Evolutionary conservation across 352 stramenopile species (phyloP).

Genomic region (Pythium grandisporangium): DNA sequence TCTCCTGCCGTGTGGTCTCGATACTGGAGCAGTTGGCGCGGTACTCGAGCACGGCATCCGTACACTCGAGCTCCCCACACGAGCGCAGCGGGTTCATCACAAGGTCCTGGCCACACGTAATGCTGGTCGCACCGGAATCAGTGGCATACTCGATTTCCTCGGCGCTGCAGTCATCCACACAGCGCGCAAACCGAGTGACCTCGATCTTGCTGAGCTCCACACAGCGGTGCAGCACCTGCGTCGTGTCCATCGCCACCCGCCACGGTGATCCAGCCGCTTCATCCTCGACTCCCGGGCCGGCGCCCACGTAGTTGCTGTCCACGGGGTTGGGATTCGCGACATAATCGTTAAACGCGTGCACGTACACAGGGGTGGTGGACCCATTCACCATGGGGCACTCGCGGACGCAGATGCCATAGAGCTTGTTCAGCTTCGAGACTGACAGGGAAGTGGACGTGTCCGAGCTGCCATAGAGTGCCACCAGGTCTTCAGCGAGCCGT

Average conservation of each 20-base stretch:
- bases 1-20: conserved; percentile 31
- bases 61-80: conserved; percentile 39
- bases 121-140: conserved; percentile 10
- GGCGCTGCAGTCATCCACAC: conserved; percentile 49
- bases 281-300: conserved; percentile 30
- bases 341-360: conserved; percentile 62
- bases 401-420: conserved; percentile 36
- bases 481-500: conserved; percentile 47
- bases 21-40: conserved; percentile 44
- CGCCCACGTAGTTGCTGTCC: conserved; percentile 16
- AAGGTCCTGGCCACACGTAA: conserved; percentile 27
- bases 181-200: conserved; percentile 31
- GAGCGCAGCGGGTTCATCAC: conserved; percentile 40
- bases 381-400: conserved; percentile 41
- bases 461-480: conserved; percentile 13
- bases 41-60: conserved; percentile 21
- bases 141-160: conserved; percentile 27
- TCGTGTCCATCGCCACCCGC: conserved; percentile 53
- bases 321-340: conserved; percentile 18
- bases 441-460: conserved; percentile 11
- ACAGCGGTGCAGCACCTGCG: conserved; percentile 55
- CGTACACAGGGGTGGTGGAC: conserved; percentile 23
- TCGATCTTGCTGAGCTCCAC: conserved; percentile 52
- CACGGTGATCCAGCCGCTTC: conserved; percentile 44
- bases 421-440: conserved; percentile 19